Evolutionary conservation across 208 protist species (phyloP).

Genomic region (Leishmania lainsoni): DNA sequence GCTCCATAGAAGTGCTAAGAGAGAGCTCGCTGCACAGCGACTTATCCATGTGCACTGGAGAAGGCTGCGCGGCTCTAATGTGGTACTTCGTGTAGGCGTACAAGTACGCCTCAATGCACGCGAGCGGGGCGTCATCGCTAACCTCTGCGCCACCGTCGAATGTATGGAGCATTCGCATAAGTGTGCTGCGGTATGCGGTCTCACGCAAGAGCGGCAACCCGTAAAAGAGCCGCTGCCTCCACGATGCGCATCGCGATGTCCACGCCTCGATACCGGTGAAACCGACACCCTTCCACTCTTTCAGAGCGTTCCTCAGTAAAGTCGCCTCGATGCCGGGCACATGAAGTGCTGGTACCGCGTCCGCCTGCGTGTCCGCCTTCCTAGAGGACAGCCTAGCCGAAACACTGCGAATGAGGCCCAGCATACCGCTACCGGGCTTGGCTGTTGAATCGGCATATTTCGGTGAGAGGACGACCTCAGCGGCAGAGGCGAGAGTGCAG

Average conservation of each 20-base stretch:
- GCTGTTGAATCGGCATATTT: background rate
- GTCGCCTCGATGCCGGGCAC: conserved; percentile 36
- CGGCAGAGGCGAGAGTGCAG: conserved; percentile 30
- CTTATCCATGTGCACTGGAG: conserved; percentile 41
- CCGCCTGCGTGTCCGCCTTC: background rate
- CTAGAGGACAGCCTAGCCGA: conserved; percentile 17
- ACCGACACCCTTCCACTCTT: conserved; percentile 15
- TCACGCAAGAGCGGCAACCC: conserved; percentile 41
- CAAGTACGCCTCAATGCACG: conserved; percentile 51
- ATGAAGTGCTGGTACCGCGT: conserved; percentile 8
- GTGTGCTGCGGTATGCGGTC: conserved; percentile 29
- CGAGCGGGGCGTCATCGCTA: conserved; percentile 18
- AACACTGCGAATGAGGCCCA: conserved; percentile 46
- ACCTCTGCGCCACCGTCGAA: conserved; percentile 24
- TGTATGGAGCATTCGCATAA: conserved; percentile 36
- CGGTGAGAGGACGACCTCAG: conserved; percentile 30
- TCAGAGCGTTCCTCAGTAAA: conserved; percentile 18
- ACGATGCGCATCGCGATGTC: conserved; percentile 34
- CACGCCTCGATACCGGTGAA: conserved; percentile 14
- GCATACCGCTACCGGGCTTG: conserved; percentile 13
- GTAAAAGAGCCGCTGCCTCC: conserved; percentile 43
- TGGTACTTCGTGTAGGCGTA: conserved; percentile 34
- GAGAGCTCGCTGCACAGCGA: conserved; percentile 35
- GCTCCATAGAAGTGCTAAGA: conserved; percentile 20
- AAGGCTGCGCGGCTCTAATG: conserved; percentile 19